These are phyloP conservation scores for Fusarium chaquense DNA, from an alignment of 2,329 filamentous ascomycete species.

Conservation along the genomic window DNA sequence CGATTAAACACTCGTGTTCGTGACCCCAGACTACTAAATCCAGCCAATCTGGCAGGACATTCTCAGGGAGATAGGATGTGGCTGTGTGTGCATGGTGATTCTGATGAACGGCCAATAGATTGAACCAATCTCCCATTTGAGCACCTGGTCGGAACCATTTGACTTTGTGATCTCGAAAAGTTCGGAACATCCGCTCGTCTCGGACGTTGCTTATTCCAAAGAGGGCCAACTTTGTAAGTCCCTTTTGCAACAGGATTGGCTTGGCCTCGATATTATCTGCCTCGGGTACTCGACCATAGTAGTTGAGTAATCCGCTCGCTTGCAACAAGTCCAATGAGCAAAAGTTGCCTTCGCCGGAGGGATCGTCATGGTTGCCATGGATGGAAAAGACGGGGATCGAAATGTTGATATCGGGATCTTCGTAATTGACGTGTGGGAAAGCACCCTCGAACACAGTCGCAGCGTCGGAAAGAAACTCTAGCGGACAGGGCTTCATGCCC, in stretches of 20 bases:
- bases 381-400: conserved; percentile 98
- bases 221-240: conserved; percentile 88
- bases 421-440: conserved; percentile 96
- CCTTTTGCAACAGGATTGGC: conserved; percentile 93
- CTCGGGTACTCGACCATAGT: conserved; percentile 92
- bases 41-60: conserved; percentile 89
- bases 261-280: conserved; percentile 96
- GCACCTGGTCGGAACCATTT: conserved; percentile 89
- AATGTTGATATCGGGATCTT: conserved; percentile 96
- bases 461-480: conserved; percentile 94
- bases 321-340: conserved; percentile 93
- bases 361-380: conserved; percentile 98
- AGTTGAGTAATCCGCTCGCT: conserved; percentile 91
- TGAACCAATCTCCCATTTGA: conserved; percentile 93
- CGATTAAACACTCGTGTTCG: conserved; percentile 94
- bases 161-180: conserved; percentile 91
- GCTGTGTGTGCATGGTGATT: conserved; percentile 94
- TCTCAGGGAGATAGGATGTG: conserved; percentile 94
- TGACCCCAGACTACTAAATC: conserved; percentile 97
- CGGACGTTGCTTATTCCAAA: conserved; percentile 97
- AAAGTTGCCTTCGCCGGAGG: conserved; percentile 92
- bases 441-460: conserved; percentile 90
- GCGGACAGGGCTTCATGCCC: conserved; percentile 93
- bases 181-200: conserved; percentile 93
- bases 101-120: conserved; percentile 93